Evolutionary conservation across 73 alveolate genomes (phyloP).

Genomic region (Paramecium octaurelia): DNA sequence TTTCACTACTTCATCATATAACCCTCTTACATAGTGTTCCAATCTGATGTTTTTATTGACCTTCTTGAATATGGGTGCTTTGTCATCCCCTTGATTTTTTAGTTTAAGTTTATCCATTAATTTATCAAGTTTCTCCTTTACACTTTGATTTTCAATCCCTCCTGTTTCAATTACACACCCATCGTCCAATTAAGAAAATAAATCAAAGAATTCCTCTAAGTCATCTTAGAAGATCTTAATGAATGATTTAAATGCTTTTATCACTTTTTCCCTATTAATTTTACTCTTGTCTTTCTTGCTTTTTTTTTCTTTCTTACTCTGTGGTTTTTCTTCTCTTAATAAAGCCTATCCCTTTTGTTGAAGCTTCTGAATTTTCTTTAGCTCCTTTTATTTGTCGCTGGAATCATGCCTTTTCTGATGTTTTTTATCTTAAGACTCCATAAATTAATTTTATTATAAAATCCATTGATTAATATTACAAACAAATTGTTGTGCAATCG

Average conservation of each 20-base stretch:
- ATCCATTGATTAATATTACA: neutral
- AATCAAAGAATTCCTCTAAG: neutral
- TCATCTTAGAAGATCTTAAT: conserved; percentile 13
- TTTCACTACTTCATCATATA: conserved; percentile 36
- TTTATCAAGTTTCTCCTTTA: neutral
- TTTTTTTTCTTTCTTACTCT: neutral
- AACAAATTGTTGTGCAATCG: no score
- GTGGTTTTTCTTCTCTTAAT: neutral
- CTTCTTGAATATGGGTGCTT: neutral
- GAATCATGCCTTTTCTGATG: neutral
- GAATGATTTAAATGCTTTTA: conserved; percentile 3
- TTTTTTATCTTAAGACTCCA: neutral
- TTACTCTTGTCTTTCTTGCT: neutral
- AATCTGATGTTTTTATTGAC: neutral
- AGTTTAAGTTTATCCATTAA: neutral
- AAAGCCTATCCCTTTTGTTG: neutral
- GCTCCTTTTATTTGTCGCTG: neutral
- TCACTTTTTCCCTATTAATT: conserved; percentile 19
- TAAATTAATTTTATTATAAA: neutral
- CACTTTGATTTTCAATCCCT: neutral
- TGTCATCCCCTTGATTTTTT: neutral
- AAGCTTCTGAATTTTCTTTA: neutral
- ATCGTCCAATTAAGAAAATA: conserved; percentile 3
- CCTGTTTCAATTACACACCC: conserved; percentile 26
- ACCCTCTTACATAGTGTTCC: conserved; percentile 28